Evolutionary conservation across 306 rosid species (phyloP).

Genomic region (Vigna radiata): DNA sequence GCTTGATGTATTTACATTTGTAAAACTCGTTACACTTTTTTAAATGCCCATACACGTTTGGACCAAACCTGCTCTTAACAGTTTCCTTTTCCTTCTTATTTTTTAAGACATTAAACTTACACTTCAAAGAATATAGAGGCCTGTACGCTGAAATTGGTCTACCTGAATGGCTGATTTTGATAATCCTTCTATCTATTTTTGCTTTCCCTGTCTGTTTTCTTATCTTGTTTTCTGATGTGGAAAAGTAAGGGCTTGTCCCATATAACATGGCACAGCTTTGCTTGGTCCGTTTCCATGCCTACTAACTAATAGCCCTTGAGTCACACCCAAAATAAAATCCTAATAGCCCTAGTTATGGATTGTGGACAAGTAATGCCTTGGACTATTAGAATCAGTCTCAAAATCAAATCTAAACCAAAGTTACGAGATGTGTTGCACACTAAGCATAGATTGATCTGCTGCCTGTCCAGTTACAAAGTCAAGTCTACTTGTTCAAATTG

Average conservation of each 20-base stretch:
- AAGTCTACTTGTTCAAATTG: background rate
- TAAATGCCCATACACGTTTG: constrained; percentile 30
- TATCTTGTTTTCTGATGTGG: background rate
- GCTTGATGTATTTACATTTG: constrained; percentile 14
- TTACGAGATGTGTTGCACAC: background rate
- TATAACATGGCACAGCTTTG: too few relatives aligned
- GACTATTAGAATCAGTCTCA: background rate
- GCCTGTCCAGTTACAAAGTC: constrained; percentile 5
- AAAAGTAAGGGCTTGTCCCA: background rate
- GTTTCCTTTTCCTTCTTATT: background rate
- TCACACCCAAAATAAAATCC: background rate
- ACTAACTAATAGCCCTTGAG: too few relatives aligned
- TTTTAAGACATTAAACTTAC: background rate
- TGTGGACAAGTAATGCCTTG: background rate
- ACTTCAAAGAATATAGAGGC: constrained; percentile 30
- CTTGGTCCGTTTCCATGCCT: too few relatives aligned
- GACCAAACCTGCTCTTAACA: constrained; percentile 8
- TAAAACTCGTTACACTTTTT: constrained; percentile 1
- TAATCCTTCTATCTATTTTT: background rate
- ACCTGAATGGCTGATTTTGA: background rate
- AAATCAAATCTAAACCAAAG: background rate
- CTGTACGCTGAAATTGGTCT: constrained; percentile 1
- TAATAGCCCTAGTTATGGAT: background rate
- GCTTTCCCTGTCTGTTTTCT: background rate
- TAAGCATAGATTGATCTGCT: constrained; percentile 14